Conservation (phyloP, 1,284 basidiomycete genomes). For the Leccinum huronense region DNA sequence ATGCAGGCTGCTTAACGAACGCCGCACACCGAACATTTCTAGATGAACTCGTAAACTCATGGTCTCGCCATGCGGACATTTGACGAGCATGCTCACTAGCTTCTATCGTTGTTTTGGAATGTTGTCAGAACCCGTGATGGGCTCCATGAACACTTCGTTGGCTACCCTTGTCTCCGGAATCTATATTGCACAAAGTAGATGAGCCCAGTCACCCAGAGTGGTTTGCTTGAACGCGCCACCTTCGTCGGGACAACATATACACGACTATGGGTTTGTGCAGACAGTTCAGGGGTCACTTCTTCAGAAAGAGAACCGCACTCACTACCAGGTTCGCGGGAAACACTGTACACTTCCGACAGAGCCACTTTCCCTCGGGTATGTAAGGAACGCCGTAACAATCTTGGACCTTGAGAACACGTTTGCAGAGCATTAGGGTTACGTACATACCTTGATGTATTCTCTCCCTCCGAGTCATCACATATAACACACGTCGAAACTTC, state of each 20-base stretch:
- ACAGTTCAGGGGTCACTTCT: neutral
- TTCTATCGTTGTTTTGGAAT: conserved; percentile 95
- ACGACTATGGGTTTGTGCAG: conserved; percentile 54
- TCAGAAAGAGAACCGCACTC: conserved; percentile 32
- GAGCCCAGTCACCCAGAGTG: conserved; percentile 90
- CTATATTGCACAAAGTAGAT: conserved; percentile 97
- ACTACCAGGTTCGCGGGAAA: conserved; percentile 96
- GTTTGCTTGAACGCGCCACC: conserved; percentile 99
- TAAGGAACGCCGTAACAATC: conserved; percentile 99
- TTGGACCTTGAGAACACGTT: conserved; percentile 34
- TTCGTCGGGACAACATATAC: conserved; percentile 93
- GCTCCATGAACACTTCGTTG: conserved; percentile 98
- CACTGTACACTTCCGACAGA: conserved; percentile 97
- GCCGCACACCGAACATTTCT: conserved; percentile 89
- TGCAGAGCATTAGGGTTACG: neutral
- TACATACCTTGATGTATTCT: conserved; percentile 91
- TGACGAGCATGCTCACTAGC: conserved; percentile 57
- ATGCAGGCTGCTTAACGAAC: conserved; percentile 89
- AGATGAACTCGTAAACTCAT: conserved; percentile 14
- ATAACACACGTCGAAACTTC: conserved; percentile 96
- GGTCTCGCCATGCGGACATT: conserved; percentile 1
- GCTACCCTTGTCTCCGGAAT: conserved; percentile 93
- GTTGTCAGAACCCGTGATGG: conserved; percentile 86
- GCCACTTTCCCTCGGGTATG: conserved; percentile 99
- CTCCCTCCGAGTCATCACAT: conserved; percentile 97